These are phyloP conservation scores for Pyronema domesticum DNA, from an alignment of 495 filamentous ascomycete genomes.

Conservation along the genomic window DNA sequence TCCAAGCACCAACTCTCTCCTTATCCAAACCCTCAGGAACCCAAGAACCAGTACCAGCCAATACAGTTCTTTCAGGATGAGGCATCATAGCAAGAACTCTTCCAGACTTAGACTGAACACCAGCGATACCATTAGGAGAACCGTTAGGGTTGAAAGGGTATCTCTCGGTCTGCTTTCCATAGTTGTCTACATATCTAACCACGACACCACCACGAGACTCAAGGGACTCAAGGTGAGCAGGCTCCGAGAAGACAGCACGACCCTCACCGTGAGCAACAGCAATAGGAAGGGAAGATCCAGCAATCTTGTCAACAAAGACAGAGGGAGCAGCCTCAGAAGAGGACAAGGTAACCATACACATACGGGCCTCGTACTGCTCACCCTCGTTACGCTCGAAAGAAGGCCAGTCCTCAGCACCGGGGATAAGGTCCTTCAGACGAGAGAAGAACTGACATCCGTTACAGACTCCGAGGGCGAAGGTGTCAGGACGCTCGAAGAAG, in stretches of 20 bases:
- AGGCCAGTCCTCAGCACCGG: conserved; percentile 72
- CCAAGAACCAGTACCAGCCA: conserved; percentile 67
- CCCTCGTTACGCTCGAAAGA: conserved; percentile 68
- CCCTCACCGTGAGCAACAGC: conserved; percentile 87
- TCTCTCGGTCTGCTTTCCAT: conserved; percentile 49
- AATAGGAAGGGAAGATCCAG: conserved; percentile 66
- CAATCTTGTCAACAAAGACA: conserved; percentile 91
- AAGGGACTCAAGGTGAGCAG: conserved; percentile 35
- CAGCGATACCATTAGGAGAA: conserved; percentile 70
- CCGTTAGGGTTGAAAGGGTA: conserved; percentile 95
- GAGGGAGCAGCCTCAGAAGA: conserved; percentile 39
- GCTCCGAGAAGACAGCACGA: conserved; percentile 51
- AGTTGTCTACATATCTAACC: conserved; percentile 71
- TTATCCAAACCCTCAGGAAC: conserved; percentile 49
- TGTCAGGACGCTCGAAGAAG: conserved; percentile 81
- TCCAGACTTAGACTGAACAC: conserved; percentile 60
- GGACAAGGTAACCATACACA: conserved; percentile 74
- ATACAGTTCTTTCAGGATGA: conserved; percentile 81
- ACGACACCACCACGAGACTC: conserved; percentile 30
- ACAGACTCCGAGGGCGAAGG: conserved; percentile 87
- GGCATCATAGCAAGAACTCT: conserved; percentile 90
- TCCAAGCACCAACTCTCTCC: conserved; percentile 78
- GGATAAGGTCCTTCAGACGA: conserved; percentile 65
- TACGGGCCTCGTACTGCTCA: conserved; percentile 84
- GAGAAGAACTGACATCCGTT: conserved; percentile 95